Evolutionary conservation across 805 yeast genomes (phyloP).

Genomic region (Candida chilensis): DNA sequence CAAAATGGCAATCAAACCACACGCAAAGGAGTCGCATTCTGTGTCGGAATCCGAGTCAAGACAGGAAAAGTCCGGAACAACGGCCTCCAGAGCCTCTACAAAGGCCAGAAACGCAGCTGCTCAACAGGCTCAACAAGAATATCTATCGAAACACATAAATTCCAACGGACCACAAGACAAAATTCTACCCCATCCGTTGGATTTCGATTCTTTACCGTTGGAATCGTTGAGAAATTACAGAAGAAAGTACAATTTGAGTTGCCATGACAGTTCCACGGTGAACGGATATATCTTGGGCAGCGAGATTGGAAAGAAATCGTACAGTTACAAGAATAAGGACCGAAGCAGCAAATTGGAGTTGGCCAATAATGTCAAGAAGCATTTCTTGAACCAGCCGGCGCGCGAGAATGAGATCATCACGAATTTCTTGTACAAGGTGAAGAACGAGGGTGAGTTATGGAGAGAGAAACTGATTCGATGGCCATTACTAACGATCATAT

Average conservation of each 20-base stretch:
- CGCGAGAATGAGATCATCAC: constrained; percentile 85
- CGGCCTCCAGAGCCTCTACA: constrained; percentile 32
- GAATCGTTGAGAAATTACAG: constrained; percentile 64
- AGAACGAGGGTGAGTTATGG: constrained; percentile 45
- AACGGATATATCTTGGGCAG: constrained; percentile 66
- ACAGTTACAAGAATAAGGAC: constrained; percentile 23
- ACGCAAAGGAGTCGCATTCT: constrained; percentile 17
- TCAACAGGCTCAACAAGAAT: constrained; percentile 64
- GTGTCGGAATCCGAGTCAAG: constrained; percentile 26
- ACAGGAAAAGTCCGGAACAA: constrained; percentile 5
- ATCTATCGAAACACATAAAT: constrained; percentile 57
- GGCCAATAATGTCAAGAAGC: constrained; percentile 54
- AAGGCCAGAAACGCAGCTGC: constrained; percentile 53
- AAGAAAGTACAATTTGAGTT: constrained; percentile 42
- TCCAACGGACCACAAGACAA: constrained; percentile 64
- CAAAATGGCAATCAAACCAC: not conserved
- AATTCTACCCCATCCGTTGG: constrained; percentile 47
- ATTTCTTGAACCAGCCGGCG: constrained; percentile 48
- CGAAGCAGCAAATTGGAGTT: constrained; percentile 52
- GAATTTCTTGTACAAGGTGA: constrained; percentile 79
- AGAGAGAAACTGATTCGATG: constrained; percentile 3
- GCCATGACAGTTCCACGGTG: constrained; percentile 54
- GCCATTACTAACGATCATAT: constrained; percentile 1
- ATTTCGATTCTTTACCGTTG: constrained; percentile 57
- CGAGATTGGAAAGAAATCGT: constrained; percentile 66